These are phyloP conservation scores for Porphyrellus sp. DNA, from an alignment of 1,284 basidiomycete genomes.

Conservation along the genomic window DNA sequence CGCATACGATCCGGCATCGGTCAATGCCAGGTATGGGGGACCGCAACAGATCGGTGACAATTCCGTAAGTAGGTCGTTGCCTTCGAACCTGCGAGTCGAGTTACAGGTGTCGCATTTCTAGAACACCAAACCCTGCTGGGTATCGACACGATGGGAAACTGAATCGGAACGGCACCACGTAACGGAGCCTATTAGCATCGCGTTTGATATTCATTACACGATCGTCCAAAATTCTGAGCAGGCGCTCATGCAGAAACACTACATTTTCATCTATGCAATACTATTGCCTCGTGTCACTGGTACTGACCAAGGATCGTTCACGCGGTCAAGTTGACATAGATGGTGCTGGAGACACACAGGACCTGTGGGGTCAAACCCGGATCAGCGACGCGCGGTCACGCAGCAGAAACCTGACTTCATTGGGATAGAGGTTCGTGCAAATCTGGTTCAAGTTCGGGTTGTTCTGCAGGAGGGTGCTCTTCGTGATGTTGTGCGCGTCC, in stretches of 20 bases:
- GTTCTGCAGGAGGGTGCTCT: slow-evolving; percentile 45
- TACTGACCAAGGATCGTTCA: not conserved
- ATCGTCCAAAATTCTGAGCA: no score
- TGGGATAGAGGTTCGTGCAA: slow-evolving; percentile 49
- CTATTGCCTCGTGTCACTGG: not conserved
- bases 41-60: not conserved
- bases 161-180: not conserved
- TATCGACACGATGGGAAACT: no score
- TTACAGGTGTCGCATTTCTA: not conserved
- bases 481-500: slow-evolving; percentile 34
- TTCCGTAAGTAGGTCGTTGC: not conserved
- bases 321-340: slow-evolving; percentile 22
- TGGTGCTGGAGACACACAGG: slow-evolving; percentile 26
- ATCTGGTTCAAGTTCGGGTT: slow-evolving; percentile 51
- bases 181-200: not conserved
- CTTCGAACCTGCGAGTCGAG: not conserved
- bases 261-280: not conserved
- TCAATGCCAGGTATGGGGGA: not conserved
- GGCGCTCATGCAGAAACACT: not conserved
- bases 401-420: slow-evolving; percentile 31
- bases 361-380: slow-evolving; percentile 18
- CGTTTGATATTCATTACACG: not conserved
- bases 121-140: not conserved
- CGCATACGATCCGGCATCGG: no score
- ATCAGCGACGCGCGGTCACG: slow-evolving; percentile 1